Conservation (phyloP, 163 green algal genomes). For the Prototheca cutis region DNA sequence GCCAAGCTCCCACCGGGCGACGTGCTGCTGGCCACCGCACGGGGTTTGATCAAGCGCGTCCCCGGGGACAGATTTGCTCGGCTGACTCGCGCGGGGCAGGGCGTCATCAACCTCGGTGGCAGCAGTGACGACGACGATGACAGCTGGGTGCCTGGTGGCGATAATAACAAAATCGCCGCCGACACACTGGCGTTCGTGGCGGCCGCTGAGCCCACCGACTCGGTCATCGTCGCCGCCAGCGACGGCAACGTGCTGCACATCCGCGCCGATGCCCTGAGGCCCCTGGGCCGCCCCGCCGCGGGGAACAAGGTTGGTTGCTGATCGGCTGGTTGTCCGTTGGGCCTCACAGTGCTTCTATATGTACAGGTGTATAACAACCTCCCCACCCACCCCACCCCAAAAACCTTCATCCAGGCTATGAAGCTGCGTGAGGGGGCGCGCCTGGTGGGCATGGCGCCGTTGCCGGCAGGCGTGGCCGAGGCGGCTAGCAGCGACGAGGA, state of each 20-base stretch:
- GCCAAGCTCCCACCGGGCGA: background rate
- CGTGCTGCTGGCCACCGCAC: slow-evolving; percentile 7
- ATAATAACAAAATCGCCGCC: too few relatives aligned
- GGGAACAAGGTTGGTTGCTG: slow-evolving; percentile 11
- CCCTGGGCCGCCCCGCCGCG: slow-evolving; percentile 5
- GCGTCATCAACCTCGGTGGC: slow-evolving; percentile 36
- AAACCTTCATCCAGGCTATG: slow-evolving; percentile 24
- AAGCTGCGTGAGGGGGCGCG: slow-evolving; percentile 24
- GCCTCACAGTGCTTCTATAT: too few relatives aligned
- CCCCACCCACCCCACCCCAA: background rate
- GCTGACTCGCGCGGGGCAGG: slow-evolving; percentile 25
- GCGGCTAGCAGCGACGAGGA: background rate
- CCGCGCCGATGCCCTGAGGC: slow-evolving; percentile 24
- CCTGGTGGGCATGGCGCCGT: slow-evolving; percentile 47
- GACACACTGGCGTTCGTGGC: slow-evolving; percentile 55
- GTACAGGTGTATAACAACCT: slow-evolving; percentile 1
- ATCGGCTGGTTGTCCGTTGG: too few relatives aligned
- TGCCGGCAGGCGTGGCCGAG: slow-evolving; percentile 13
- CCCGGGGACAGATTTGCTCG: slow-evolving; percentile 45
- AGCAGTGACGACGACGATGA: too few relatives aligned
- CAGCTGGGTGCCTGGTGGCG: too few relatives aligned
- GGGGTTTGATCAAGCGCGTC: slow-evolving; percentile 64
- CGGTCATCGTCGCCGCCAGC: slow-evolving; percentile 47
- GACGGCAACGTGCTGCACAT: slow-evolving; percentile 47
- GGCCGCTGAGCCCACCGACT: slow-evolving; percentile 24